Conservation (phyloP, 352 stramenopile species). For the Lagenidium sp. region DNA sequence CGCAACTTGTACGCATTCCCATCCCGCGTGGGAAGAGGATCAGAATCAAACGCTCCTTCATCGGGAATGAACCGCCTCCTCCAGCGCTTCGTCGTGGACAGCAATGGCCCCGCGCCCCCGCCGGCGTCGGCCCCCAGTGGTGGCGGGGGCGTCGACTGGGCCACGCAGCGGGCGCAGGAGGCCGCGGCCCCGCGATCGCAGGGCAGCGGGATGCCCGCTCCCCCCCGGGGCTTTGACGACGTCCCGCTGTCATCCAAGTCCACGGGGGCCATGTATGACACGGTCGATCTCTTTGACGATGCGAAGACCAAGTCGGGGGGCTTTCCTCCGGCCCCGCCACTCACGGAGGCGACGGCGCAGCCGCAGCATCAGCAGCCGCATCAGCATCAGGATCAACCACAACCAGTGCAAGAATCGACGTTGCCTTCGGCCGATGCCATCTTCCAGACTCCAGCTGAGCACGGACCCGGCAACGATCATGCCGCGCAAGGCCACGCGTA, state of each 20-base stretch:
- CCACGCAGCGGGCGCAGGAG: conserved; percentile 6
- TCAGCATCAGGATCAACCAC: conserved; percentile 5
- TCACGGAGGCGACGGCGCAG: not conserved
- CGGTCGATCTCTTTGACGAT: conserved; percentile 20
- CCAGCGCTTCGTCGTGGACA: conserved; percentile 41
- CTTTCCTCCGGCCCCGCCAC: conserved; percentile 1
- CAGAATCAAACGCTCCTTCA: not conserved
- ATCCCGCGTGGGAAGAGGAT: too few species aligned
- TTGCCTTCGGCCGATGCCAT: too few species aligned
- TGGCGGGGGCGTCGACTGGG: conserved; percentile 8
- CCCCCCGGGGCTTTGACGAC: conserved; percentile 14
- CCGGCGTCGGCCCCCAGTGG: not conserved
- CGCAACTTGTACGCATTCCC: too few species aligned
- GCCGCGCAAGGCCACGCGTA: too few species aligned
- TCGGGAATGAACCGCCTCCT: conserved; percentile 44
- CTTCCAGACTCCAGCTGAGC: too few species aligned
- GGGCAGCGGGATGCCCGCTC: not conserved
- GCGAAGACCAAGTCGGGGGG: not conserved
- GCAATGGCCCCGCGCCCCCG: not conserved
- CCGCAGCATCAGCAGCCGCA: conserved; percentile 2
- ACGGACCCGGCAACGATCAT: too few species aligned
- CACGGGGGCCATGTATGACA: conserved; percentile 14
- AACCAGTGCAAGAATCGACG: too few species aligned
- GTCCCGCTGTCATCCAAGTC: conserved; percentile 20
- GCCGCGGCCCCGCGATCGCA: not conserved